Evolutionary conservation across 2,329 filamentous ascomycete species (phyloP).

Genomic region (Colletotrichum limetticola): DNA sequence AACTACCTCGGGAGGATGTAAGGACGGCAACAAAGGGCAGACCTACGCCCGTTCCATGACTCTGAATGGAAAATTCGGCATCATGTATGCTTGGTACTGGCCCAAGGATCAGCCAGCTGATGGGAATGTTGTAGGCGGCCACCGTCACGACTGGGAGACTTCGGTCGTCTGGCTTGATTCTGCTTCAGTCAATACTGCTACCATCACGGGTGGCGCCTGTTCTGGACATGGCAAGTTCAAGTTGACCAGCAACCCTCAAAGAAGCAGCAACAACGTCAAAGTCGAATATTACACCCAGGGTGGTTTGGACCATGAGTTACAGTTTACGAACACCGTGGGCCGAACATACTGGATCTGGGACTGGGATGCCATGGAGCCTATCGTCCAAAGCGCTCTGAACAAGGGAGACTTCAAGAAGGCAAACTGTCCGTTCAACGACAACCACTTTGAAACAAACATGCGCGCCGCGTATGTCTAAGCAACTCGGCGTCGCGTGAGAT

Average conservation of each 20-base stretch:
- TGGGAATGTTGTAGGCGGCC: not conserved
- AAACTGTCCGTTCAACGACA: slow-evolving; percentile 18
- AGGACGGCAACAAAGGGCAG: no score
- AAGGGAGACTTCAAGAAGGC: slow-evolving; percentile 6
- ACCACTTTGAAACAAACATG: not conserved
- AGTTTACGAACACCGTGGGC: slow-evolving; percentile 11
- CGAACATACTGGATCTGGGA: slow-evolving; percentile 16
- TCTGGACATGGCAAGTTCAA: no score
- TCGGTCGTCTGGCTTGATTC: no score
- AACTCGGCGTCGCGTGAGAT: no score
- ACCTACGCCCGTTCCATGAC: not conserved
- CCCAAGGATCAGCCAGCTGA: slow-evolving; percentile 17
- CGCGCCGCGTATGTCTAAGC: no score
- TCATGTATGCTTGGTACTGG: slow-evolving; percentile 15
- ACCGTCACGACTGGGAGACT: no score
- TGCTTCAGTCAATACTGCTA: no score
- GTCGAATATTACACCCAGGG: slow-evolving; percentile 12
- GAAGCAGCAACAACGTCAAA: slow-evolving; percentile 13
- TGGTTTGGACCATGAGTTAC: slow-evolving; percentile 15
- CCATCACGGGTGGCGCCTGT: no score
- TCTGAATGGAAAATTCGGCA: slow-evolving; percentile 2
- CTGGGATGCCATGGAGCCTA: slow-evolving; percentile 14
- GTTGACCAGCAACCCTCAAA: not conserved
- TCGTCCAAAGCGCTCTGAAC: slow-evolving; percentile 13
- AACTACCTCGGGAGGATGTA: no score